Evolutionary conservation across 2,329 filamentous ascomycete genomes (phyloP), one percentile per base, ranked within the genome.

Genomic region (Metarhizium sp.): DNA sequence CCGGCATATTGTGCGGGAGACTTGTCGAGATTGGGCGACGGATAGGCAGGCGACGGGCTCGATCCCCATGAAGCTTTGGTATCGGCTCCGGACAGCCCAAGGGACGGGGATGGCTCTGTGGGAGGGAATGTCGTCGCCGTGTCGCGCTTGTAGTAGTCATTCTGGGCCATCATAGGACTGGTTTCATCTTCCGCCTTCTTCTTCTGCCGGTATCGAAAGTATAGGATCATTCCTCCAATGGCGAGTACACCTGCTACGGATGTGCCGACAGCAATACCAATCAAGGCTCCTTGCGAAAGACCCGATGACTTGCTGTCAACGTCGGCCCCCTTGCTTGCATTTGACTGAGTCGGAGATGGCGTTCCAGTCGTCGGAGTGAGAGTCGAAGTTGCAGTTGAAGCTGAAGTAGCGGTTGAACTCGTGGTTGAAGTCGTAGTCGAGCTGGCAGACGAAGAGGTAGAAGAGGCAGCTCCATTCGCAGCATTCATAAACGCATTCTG

Each of bases 241-340:
- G 63, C 50, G 1, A 60, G 62, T 36, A 69, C 59, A 36, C 69
- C 70, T 2, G 51, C 64, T 2, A 62, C 53, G 1, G 68, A 65
- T 2, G 68, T 64, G 11, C 73, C 74, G 0, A 73, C 67, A 6
- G 69, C 73, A 10, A 77, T 66, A 10, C 72, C 75, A 47, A 74
- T 66, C 20, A 70, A 74, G 4, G 68, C 66, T 6, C 65, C 66
- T 0, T 66, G 69, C 4, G 70, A 68, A 13, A 76, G 65, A 8
- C 63, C 58, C 6, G 3, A n/a, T 13, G 49, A 40, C 32, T 47
- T 48, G 34, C 25, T 51, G 30, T 51, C 32, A 18, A 25, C 6
- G 38, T 32, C 25, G 16, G 32, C 11, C 4, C 32, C 32, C 30
- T 49, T 43, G 46, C 11, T 20, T n/a, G 34, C 3, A 16, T 29